Conservation (phyloP, 2,329 filamentous ascomycete genomes). For the Cordyceps tenuipes region DNA sequence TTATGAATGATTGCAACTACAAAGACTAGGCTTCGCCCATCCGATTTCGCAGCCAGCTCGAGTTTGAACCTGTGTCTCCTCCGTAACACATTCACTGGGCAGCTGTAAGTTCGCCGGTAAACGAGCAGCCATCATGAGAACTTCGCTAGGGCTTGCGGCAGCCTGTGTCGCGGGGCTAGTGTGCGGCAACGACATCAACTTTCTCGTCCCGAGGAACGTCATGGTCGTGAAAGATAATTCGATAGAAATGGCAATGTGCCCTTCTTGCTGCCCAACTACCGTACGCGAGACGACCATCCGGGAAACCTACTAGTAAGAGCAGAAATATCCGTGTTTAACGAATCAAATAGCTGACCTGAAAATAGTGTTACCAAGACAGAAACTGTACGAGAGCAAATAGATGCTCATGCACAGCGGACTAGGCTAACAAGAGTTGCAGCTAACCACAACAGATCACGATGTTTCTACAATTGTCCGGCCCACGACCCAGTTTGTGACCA, state of each 20-base stretch:
- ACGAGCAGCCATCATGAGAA: not conserved
- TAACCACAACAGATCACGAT: conserved; percentile 1
- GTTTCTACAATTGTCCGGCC: not conserved
- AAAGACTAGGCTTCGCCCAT: no score
- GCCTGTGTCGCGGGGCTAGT: not conserved
- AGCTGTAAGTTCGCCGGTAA: not conserved
- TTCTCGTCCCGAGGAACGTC: not conserved
- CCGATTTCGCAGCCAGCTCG: not conserved
- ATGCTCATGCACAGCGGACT: not conserved
- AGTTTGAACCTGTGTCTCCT: not conserved
- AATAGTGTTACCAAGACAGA: not conserved
- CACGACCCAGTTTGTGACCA: not conserved
- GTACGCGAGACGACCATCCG: not conserved
- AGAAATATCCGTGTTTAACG: no score
- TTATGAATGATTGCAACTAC: no score
- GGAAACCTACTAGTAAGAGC: conserved; percentile 2
- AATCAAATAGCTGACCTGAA: not conserved
- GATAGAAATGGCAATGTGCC: not conserved
- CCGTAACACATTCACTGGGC: not conserved
- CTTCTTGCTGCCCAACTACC: not conserved
- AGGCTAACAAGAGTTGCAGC: not conserved
- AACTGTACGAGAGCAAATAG: not conserved
- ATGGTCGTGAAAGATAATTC: not conserved
- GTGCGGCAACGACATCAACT: not conserved
- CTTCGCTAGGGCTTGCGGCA: not conserved